phyloP scores from a whole-genome alignment of 345 rosid species.

The Lepidium africanum region DNA sequence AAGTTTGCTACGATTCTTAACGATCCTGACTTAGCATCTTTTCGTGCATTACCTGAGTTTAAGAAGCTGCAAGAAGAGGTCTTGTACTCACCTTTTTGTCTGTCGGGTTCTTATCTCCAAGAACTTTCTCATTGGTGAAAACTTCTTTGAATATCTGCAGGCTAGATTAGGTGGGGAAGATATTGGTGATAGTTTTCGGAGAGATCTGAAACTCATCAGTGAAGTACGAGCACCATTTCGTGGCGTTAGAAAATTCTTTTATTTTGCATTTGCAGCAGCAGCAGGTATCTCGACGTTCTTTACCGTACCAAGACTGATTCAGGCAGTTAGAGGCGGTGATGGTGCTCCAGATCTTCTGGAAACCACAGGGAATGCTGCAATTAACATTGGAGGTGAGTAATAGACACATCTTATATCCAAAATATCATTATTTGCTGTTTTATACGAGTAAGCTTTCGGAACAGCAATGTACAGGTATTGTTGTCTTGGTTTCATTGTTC shows the following conservation, averaged over 20 bases:
- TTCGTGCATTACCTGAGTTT: slow-evolving; percentile 89
- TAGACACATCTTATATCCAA: not conserved
- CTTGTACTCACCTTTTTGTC: not conserved
- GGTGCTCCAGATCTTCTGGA: slow-evolving; percentile 73
- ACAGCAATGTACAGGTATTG: slow-evolving; percentile 78
- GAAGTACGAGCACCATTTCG: slow-evolving; percentile 99
- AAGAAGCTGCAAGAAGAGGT: slow-evolving; percentile 97
- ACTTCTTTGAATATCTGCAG: slow-evolving; percentile 29
- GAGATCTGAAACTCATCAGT: slow-evolving; percentile 92
- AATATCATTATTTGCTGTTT: slow-evolving; percentile 8
- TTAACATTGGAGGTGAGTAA: slow-evolving; percentile 75
- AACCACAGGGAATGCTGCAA: slow-evolving; percentile 75
- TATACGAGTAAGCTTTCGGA: slow-evolving; percentile 51
- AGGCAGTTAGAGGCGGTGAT: slow-evolving; percentile 65
- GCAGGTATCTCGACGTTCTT: slow-evolving; percentile 86
- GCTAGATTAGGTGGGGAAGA: slow-evolving; percentile 96
- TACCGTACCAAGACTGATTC: slow-evolving; percentile 73
- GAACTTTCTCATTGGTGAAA: not conserved
- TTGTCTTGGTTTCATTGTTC: slow-evolving; percentile 62
- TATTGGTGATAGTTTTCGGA: slow-evolving; percentile 71
- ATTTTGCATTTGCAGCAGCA: slow-evolving; percentile 73
- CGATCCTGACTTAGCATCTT: slow-evolving; percentile 93
- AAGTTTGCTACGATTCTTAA: slow-evolving; percentile 87
- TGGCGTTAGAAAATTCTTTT: slow-evolving; percentile 78
- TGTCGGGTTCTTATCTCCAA: not conserved